These are phyloP conservation scores for Aspergillus fructus DNA, from an alignment of 2,329 filamentous ascomycete genomes.

Conservation along the genomic window DNA sequence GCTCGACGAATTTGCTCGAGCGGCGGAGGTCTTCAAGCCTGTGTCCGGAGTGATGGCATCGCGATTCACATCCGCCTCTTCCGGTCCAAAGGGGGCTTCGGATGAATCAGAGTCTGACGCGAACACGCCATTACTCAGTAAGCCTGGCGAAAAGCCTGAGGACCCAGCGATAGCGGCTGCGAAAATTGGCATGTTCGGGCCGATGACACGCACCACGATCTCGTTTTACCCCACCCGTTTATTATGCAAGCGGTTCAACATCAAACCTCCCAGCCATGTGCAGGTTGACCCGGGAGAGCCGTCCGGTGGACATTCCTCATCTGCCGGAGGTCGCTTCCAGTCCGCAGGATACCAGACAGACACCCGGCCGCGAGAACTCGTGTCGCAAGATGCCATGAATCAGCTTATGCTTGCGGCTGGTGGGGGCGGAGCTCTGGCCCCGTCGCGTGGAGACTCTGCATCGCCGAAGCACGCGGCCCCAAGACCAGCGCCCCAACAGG, in stretches of 20 bases:
- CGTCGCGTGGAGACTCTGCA: conserved; percentile 10
- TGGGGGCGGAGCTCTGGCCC: conserved; percentile 13
- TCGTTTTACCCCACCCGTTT: conserved; percentile 79
- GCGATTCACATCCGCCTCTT: conserved; percentile 71
- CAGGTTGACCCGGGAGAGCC: conserved; percentile 52
- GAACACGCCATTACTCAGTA: conserved; percentile 45
- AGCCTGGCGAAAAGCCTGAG: conserved; percentile 56
- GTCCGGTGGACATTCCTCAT: conserved; percentile 17
- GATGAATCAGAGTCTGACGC: conserved; percentile 28
- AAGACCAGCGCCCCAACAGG: conserved; percentile 5
- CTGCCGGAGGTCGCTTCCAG: conserved; percentile 27
- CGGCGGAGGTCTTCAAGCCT: conserved; percentile 81
- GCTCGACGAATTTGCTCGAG: conserved; percentile 72
- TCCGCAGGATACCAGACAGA: conserved; percentile 33
- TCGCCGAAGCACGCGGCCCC: conserved; percentile 14
- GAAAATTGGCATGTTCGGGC: conserved; percentile 86
- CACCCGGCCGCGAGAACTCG: conserved; percentile 45
- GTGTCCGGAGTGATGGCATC: conserved; percentile 91
- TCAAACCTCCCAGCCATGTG: conserved; percentile 72
- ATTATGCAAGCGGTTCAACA: conserved; percentile 92
- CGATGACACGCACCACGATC: conserved; percentile 71
- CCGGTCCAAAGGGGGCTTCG: conserved; percentile 39
- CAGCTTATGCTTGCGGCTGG: conserved; percentile 52
- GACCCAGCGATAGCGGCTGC: conserved; percentile 86
- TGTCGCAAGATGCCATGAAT: conserved; percentile 56